These are phyloP conservation scores for Rheum nobile DNA, from an alignment of 148 eudicot genomes.

Conservation along the genomic window DNA sequence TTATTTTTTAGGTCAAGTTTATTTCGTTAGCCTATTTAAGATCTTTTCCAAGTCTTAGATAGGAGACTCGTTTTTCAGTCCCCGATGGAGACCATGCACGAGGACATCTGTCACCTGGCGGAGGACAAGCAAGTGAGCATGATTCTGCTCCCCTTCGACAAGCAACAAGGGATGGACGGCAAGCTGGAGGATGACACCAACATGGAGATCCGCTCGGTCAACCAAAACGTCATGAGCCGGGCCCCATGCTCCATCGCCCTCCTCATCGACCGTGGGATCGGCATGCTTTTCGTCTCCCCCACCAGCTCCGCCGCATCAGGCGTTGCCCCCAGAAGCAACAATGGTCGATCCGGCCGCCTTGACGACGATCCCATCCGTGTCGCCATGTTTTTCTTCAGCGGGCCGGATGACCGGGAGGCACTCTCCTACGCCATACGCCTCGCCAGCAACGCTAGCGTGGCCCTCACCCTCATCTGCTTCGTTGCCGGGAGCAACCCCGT, in stretches of 20 bases:
- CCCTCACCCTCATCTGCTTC: constrained; percentile 43
- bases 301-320: neutral
- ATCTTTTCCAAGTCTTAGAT: no score
- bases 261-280: constrained; percentile 34
- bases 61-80: no score
- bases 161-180: constrained; percentile 30
- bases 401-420: constrained; percentile 75
- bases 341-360: neutral
- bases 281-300: neutral
- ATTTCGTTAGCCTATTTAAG: no score
- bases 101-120: constrained; percentile 46
- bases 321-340: neutral
- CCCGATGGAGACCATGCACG: constrained; percentile 37
- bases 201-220: constrained; percentile 23
- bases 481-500: constrained; percentile 14
- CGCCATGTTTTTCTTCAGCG: constrained; percentile 49
- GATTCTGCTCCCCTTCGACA: constrained; percentile 39
- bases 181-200: constrained; percentile 37
- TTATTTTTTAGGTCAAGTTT: no score
- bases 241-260: constrained; percentile 46
- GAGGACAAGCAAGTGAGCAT: constrained; percentile 24
- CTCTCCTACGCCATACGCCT: constrained; percentile 46
- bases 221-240: constrained; percentile 24
- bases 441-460: constrained; percentile 20
- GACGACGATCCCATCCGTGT: constrained; percentile 10